A percentile compares a stretch with the other conserved stretches of the same genome.
Conservation (phyloP, 2,329 filamentous ascomycete species). For the Beauveria rudraprayagi region DNA sequence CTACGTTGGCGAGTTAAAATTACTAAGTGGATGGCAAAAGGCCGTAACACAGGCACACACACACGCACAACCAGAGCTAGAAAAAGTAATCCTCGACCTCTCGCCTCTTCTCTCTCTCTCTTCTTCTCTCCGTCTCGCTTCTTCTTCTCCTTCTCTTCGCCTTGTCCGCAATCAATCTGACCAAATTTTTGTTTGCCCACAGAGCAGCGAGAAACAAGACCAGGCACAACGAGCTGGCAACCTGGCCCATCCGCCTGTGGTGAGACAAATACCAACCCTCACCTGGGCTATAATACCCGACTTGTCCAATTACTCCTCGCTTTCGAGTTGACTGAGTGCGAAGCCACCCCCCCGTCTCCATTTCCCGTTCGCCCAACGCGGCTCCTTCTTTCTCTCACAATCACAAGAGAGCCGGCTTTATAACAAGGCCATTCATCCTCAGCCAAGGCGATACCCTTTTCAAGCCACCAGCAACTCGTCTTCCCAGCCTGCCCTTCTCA, state of each 20-base stretch:
- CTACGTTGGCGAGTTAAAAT: neutral
- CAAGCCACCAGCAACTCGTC: neutral
- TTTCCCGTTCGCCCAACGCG: neutral
- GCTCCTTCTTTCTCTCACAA: neutral
- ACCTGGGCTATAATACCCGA: conserved; percentile 1
- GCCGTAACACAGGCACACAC: conserved; percentile 1
- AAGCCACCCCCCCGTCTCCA: neutral
- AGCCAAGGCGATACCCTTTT: neutral
- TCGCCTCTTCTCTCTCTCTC: neutral
- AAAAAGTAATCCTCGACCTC: neutral
- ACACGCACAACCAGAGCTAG: neutral
- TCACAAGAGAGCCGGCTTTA: neutral
- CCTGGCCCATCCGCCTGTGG: neutral
- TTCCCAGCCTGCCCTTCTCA: neutral
- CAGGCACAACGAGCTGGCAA: neutral
- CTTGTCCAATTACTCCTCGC: neutral
- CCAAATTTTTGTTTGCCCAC: neutral
- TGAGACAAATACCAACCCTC: conserved; percentile 4
- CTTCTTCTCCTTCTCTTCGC: neutral
- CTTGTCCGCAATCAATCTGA: conserved; percentile 4
- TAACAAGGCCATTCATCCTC: neutral
- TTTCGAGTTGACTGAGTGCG: neutral
- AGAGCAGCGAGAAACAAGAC: neutral
- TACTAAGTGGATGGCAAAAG: neutral
- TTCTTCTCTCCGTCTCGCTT: neutral